phyloP scores from a whole-genome alignment of 2,329 filamentous ascomycete genomes.

The Corniculantispora saksenae region DNA sequence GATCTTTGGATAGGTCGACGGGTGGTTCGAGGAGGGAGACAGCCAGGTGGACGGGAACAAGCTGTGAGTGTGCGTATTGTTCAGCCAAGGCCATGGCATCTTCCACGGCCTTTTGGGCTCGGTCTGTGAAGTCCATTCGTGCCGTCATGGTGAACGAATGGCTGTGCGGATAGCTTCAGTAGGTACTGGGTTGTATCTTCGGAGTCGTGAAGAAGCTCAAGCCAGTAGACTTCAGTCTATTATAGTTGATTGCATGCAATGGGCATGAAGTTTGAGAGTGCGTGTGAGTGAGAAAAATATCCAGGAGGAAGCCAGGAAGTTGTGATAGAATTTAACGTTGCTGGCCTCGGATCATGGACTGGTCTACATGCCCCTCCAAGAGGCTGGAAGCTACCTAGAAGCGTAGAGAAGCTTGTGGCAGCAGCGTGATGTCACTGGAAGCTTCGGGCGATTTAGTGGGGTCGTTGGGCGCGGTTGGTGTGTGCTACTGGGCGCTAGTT shows the following conservation, averaged over 20 bases:
- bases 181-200: neutral
- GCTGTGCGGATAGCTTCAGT: neutral
- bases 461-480: slow-evolving; percentile 3
- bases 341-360: slow-evolving; percentile 21
- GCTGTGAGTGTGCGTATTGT: slow-evolving; percentile 88
- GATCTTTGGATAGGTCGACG: slow-evolving; percentile 76
- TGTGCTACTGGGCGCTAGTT: neutral
- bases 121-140: slow-evolving; percentile 89
- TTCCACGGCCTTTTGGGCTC: slow-evolving; percentile 84
- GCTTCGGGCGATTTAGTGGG: slow-evolving; percentile 21
- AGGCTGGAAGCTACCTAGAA: slow-evolving; percentile 33
- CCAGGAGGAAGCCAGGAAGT: neutral
- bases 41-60: slow-evolving; percentile 86
- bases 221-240: slow-evolving; percentile 12
- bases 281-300: slow-evolving; percentile 3
- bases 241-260: slow-evolving; percentile 3
- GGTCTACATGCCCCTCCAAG: slow-evolving; percentile 27
- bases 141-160: slow-evolving; percentile 60
- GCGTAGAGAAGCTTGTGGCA: slow-evolving; percentile 29
- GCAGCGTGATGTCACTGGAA: slow-evolving; percentile 29
- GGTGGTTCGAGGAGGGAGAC: slow-evolving; percentile 77
- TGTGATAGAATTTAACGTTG: slow-evolving; percentile 19
- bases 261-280: neutral
- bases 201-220: slow-evolving; percentile 1
- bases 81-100: slow-evolving; percentile 86